A percentile compares a stretch with the other conserved stretches of the same genome.
Evolutionary conservation across 2,329 filamentous ascomycete genomes (phyloP).

Genomic region (Rhynchosporium secalis): DNA sequence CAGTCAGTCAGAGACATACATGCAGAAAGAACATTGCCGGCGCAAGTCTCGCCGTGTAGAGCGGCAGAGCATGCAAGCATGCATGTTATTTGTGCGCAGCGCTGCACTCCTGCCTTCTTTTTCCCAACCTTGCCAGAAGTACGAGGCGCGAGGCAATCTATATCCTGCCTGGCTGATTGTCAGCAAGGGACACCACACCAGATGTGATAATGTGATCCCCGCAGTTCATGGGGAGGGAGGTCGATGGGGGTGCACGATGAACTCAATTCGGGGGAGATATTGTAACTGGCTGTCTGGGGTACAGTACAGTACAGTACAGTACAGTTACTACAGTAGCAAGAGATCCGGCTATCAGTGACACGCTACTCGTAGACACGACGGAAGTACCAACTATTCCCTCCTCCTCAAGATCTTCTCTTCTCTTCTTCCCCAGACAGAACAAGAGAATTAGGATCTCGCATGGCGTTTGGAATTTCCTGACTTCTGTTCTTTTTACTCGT

Average conservation of each 20-base stretch:
- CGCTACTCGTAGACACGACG: too few species aligned
- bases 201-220: not conserved
- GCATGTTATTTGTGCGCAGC: too few species aligned
- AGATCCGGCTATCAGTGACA: too few species aligned
- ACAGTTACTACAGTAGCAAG: too few species aligned
- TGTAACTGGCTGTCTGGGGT: not conserved
- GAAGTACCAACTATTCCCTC: too few species aligned
- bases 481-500: not conserved
- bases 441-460: not conserved
- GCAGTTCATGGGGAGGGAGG: not conserved
- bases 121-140: not conserved
- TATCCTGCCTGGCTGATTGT: not conserved
- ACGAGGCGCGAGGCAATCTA: slow-evolving; percentile 12
- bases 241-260: not conserved
- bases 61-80: not conserved
- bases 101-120: too few species aligned
- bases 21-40: not conserved
- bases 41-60: not conserved
- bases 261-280: slow-evolving; percentile 6
- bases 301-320: not conserved
- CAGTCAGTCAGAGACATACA: slow-evolving; percentile 3
- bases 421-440: too few species aligned
- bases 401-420: too few species aligned
- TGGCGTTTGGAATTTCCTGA: slow-evolving; percentile 9
- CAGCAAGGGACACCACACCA: slow-evolving; percentile 1